These are phyloP conservation scores for Rhizopogon vinicolor DNA, from an alignment of 768 basidiomycete species.

Conservation along the genomic window DNA sequence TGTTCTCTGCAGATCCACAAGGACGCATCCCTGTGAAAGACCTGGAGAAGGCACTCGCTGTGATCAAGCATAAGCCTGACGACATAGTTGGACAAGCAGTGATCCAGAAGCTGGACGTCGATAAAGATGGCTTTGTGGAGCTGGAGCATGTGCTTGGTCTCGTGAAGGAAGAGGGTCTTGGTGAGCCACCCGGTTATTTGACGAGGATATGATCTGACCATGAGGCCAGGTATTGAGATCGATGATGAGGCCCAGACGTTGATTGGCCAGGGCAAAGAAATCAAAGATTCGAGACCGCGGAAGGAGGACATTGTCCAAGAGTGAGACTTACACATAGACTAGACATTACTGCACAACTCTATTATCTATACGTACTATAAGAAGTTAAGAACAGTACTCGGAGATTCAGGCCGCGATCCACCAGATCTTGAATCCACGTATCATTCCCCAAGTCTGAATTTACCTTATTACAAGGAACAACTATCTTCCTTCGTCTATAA, in stretches of 20 bases:
- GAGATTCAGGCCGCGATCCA: neutral
- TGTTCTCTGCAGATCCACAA: constrained; percentile 80
- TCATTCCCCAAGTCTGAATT: too few species aligned
- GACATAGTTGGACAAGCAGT: constrained; percentile 85
- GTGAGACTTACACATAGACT: constrained; percentile 22
- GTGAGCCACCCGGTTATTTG: constrained; percentile 32
- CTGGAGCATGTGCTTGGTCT: constrained; percentile 90
- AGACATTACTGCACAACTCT: constrained; percentile 4
- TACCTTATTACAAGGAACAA: too few species aligned
- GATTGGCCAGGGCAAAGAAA: constrained; percentile 78
- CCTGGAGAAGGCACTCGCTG: constrained; percentile 83
- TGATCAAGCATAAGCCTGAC: constrained; percentile 91
- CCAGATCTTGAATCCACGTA: neutral
- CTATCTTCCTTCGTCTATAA: too few species aligned
- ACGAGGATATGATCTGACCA: neutral
- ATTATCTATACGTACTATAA: neutral
- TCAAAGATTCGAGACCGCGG: constrained; percentile 76
- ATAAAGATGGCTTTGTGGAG: constrained; percentile 94
- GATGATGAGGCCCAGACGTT: constrained; percentile 83
- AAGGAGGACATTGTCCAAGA: constrained; percentile 96
- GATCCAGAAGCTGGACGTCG: constrained; percentile 91
- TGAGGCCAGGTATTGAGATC: constrained; percentile 62
- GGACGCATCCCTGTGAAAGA: constrained; percentile 89
- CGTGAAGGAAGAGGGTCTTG: constrained; percentile 83
- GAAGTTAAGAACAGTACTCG: neutral